Evolutionary conservation across 805 yeast species (phyloP), one percentile per base, ranked within the genome.

Genomic region (Teunomyces aglyptinius): DNA sequence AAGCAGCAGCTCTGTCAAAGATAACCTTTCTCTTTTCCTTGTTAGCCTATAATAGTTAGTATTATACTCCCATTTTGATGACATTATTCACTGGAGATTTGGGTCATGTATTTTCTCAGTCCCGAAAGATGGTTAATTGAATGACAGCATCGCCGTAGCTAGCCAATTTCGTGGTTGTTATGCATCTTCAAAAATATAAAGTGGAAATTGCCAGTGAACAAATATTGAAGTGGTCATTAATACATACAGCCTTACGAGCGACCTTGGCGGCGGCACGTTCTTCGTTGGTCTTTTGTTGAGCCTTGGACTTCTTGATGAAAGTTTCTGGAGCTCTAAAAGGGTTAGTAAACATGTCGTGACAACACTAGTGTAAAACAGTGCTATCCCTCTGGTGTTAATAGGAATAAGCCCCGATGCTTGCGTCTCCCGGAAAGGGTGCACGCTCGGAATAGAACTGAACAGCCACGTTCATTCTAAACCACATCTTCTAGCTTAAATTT

Each of bases 1-100:
- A 90, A 79, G 90, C 89, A 80, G 94, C 96, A 70, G 96, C 89
- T 85, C 97, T 88, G 75, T 88, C 86, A 75, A 85, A 86, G 76
- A 86, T 81, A 65, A 82, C 85, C 70, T 83, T 75, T 79, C 87
- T 69, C 67, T 71, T 72, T 65, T 71, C 76, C 65, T 70, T 60
- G 67, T 57, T 60, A 51, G 74, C 64, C 77, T 72, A 57, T 35
- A 54, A 46, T 45, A 50, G 75, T 71, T 69, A 70, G 74, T 68
- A 70, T 41, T 49, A 36, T 19, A 26, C 18, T 35, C 18, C 34
- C 5, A 20, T 24, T 19, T 7, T 43, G 13, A 38, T n/a, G 24
- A 19, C 24, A 15, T 22, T 19, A 15, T 33, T 36, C 33, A 44
- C 44, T 39, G 16, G 42, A 16, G 18, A 39, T 27, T 27, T 28